These are phyloP conservation scores for Coriaria nepalensis DNA, from an alignment of 306 rosid species.

Conservation along the genomic window DNA sequence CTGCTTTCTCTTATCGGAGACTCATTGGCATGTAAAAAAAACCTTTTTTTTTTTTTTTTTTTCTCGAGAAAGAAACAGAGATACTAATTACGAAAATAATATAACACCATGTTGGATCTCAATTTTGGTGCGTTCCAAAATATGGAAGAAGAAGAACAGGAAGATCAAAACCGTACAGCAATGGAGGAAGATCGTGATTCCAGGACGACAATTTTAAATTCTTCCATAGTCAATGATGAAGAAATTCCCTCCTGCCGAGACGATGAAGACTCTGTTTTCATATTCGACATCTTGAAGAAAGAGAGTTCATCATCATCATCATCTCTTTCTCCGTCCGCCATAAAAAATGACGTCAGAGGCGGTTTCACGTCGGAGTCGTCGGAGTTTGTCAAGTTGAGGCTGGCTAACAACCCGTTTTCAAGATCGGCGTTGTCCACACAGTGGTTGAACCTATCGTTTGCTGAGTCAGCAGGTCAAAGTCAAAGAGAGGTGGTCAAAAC, in stretches of 20 bases:
- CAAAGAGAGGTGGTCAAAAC: constrained; percentile 13
- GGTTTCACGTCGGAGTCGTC: not conserved
- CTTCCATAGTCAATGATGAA: constrained; percentile 33
- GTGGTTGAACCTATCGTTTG: constrained; percentile 33
- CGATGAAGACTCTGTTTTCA: constrained; percentile 23
- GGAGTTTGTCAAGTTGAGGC: constrained; percentile 2
- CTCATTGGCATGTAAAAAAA: too few relatives aligned
- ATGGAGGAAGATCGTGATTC: constrained; percentile 14
- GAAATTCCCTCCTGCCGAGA: constrained; percentile 16
- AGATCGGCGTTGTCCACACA: constrained; percentile 18
- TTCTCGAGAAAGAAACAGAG: too few relatives aligned
- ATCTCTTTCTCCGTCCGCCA: constrained; percentile 22
- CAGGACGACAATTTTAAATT: constrained; percentile 21
- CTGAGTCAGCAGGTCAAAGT: constrained; percentile 13
- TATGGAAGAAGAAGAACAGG: constrained; percentile 10
- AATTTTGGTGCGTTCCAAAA: constrained; percentile 15
- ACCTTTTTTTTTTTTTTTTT: too few relatives aligned
- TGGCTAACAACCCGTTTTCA: not conserved
- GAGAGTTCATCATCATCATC: constrained; percentile 8
- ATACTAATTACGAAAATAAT: too few relatives aligned
- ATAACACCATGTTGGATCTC: constrained; percentile 33
- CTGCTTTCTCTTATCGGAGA: too few relatives aligned
- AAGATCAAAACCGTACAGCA: constrained; percentile 3
- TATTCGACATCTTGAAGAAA: constrained; percentile 31
- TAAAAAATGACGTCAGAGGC: constrained; percentile 8